These are phyloP conservation scores for Candida sojae DNA, from an alignment of 1,139 yeast species.

Conservation along the genomic window DNA sequence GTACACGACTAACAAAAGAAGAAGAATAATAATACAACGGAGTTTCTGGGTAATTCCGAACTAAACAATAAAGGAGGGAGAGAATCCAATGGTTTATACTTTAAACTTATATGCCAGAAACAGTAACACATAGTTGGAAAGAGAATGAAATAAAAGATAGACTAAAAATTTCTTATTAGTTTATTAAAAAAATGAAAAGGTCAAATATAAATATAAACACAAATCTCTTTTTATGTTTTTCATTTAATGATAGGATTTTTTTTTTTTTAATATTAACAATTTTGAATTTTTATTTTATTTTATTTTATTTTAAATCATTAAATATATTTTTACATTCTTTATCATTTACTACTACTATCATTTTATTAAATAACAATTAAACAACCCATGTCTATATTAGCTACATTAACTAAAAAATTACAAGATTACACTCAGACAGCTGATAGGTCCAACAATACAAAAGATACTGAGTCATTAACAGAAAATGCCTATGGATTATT, in stretches of 20 bases:
- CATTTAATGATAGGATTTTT: not conserved
- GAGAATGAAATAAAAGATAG: too few species aligned
- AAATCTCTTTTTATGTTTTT: not conserved
- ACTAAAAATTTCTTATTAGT: too few species aligned
- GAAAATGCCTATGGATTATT: conserved; percentile 9
- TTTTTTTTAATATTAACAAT: not conserved
- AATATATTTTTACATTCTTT: too few species aligned
- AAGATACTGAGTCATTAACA: conserved; percentile 1
- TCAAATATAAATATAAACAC: not conserved
- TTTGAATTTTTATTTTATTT: not conserved
- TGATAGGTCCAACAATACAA: not conserved
- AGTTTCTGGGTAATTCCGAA: conserved; percentile 3
- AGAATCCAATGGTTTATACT: too few species aligned
- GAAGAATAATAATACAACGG: not conserved
- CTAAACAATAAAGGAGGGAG: too few species aligned
- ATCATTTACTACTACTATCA: not conserved
- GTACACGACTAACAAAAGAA: not conserved
- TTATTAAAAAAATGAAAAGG: too few species aligned
- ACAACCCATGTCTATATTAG: not conserved
- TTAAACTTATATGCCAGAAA: too few species aligned
- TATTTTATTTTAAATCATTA: not conserved
- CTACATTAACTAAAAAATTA: conserved; percentile 1
- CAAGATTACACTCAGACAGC: not conserved
- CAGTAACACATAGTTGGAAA: too few species aligned
- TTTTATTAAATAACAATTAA: not conserved